Evolutionary conservation across 768 basidiomycete species (phyloP), one percentile per base, ranked within the genome.

Genomic region (Amanita fuliginea): DNA sequence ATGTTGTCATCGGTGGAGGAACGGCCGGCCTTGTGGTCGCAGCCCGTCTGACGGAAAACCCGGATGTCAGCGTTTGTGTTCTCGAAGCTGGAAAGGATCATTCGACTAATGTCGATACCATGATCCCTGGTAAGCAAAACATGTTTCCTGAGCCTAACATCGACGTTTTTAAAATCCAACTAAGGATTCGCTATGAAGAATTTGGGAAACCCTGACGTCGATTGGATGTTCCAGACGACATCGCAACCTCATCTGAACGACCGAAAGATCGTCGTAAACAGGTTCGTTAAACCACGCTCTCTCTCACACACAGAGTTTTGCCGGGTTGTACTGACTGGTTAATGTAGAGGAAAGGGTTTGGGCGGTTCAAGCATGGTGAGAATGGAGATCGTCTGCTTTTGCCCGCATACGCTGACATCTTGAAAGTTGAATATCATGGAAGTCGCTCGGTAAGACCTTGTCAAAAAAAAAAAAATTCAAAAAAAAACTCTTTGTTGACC

Each of bases 1-100:
- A 59, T 43, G n/a, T 62, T 11, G 47, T 62, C 26, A 49, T 58
- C 16, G 61, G 61, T 21, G 61, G 59, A 18, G 61, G 61, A 32
- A 54, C 59, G 11, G 58, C 59, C 5, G 61, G 59, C 11, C 30
- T 57, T 5, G 55, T 56, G 4, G 16, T 63, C 11, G 61, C 59
- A 8, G 52, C 51, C 39, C 53, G 72, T 41, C 63, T 74, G 28
- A 62, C 71, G 0, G 68, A 73, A 55, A 57, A 65, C 43, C 18
- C 61, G 3, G 60, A 60, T 6, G 21, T 62, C 0, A 64, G 57
- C 2, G 66, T 73, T 30, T 64, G 72, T 35, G 53, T 74, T 24
- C 62, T 74, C 51, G 65, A 67, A 49, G 64, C 65, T 30, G 65
- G 65, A 6, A 44, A 42, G 35, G 42, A 43, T 28, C 41, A 42